Percentiles rank a stretch among this genome's conserved stretches.
Evolutionary conservation across 495 filamentous ascomycete species (phyloP).

Genomic region (Hypoxylon rickii): DNA sequence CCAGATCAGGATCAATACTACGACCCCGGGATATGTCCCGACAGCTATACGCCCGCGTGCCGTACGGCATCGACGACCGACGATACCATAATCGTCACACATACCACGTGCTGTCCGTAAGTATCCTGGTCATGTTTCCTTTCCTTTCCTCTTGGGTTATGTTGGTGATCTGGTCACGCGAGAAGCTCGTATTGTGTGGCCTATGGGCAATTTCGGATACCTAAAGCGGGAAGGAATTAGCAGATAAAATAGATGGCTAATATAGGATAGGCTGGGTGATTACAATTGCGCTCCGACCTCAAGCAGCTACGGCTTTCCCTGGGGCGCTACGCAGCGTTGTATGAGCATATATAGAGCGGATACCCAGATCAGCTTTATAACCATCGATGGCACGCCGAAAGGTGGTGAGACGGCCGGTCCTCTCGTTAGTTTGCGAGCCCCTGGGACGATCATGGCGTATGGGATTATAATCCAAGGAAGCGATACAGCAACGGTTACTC

Average conservation of each 20-base stretch:
- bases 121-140: conserved; percentile 2
- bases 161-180: too few relatives aligned
- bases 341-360: conserved; percentile 20
- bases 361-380: conserved; percentile 21
- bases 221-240: too few relatives aligned
- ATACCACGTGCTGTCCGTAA: conserved; percentile 40
- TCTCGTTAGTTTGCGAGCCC: conserved; percentile 3
- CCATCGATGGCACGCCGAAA: conserved; percentile 14
- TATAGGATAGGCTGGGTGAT: too few relatives aligned
- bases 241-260: too few relatives aligned
- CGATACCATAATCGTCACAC: conserved; percentile 11
- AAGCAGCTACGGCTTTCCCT: conserved; percentile 23
- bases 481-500: background rate
- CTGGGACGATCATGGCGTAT: conserved; percentile 29
- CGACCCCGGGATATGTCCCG: conserved; percentile 35
- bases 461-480: conserved; percentile 16
- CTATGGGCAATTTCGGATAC: too few relatives aligned
- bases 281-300: conserved; percentile 23
- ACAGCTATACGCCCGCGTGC: conserved; percentile 32
- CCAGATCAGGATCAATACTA: conserved; percentile 31
- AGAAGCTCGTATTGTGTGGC: too few relatives aligned
- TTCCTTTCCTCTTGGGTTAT: too few relatives aligned
- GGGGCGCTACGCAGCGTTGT: conserved; percentile 20
- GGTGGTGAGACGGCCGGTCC: conserved; percentile 17
- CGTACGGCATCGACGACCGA: conserved; percentile 6